Conservation (phyloP, 352 stramenopile species). For the Phytophthora cryptogea region DNA sequence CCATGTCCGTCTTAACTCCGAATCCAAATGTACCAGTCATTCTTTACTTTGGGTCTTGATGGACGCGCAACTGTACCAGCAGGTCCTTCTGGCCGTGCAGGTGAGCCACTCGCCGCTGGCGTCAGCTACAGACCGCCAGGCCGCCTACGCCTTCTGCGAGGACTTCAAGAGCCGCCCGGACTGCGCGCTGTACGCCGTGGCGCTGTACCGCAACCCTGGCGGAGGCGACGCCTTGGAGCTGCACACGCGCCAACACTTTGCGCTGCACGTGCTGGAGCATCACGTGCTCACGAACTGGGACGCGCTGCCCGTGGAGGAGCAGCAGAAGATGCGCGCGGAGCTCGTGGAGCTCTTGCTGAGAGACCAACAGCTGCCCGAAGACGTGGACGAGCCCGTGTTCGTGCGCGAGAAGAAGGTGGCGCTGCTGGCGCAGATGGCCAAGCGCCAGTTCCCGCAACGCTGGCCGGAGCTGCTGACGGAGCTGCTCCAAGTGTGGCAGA, state of each 20-base stretch:
- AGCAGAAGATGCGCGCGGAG: constrained; percentile 52
- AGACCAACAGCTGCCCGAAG: neutral
- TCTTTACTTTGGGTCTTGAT: constrained; percentile 25
- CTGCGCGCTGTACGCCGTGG: constrained; percentile 74
- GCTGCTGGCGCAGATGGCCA: constrained; percentile 72
- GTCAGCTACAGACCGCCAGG: constrained; percentile 45
- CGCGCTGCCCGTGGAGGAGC: constrained; percentile 42
- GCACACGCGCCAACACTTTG: constrained; percentile 74
- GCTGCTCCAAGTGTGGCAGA: constrained; percentile 64
- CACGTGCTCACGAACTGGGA: constrained; percentile 69
- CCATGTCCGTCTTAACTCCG: constrained; percentile 5
- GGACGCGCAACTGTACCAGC: constrained; percentile 72
- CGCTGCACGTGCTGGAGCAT: constrained; percentile 77
- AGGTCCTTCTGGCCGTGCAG: constrained; percentile 73
- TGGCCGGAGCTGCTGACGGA: constrained; percentile 74
- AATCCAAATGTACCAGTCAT: constrained; percentile 11
- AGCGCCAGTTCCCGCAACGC: constrained; percentile 83
- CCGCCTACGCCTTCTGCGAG: constrained; percentile 77
- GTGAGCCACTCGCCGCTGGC: constrained; percentile 69
- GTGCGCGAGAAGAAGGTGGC: constrained; percentile 81
- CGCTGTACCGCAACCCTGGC: constrained; percentile 65
- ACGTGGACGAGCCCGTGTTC: constrained; percentile 56
- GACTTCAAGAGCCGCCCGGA: constrained; percentile 72
- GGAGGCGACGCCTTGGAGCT: constrained; percentile 39
- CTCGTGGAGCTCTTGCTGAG: constrained; percentile 63